Evolutionary conservation across 2,329 filamentous ascomycete species (phyloP).

Genomic region (Ophiosphaerella korrae): DNA sequence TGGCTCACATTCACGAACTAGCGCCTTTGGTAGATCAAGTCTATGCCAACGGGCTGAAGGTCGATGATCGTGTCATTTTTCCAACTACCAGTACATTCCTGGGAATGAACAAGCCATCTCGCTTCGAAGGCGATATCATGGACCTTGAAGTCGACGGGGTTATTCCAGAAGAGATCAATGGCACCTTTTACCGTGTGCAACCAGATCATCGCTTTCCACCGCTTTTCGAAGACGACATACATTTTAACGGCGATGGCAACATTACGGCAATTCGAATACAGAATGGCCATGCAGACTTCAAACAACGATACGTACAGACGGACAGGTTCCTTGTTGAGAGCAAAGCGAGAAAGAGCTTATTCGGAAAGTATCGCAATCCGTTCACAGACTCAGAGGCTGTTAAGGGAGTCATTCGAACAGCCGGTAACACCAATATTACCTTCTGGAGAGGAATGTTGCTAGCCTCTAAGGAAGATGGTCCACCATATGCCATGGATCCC

Average conservation of each 20-base stretch:
- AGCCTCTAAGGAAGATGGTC: slow-evolving; percentile 21
- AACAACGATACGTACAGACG: slow-evolving; percentile 48
- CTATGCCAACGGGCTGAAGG: too few species aligned
- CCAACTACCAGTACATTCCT: slow-evolving; percentile 8
- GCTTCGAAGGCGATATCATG: slow-evolving; percentile 18
- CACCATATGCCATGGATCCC: slow-evolving; percentile 19
- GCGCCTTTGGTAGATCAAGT: too few species aligned
- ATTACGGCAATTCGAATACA: slow-evolving; percentile 47
- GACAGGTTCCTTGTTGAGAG: slow-evolving; percentile 50
- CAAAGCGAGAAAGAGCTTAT: slow-evolving; percentile 39
- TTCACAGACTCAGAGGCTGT: slow-evolving; percentile 48
- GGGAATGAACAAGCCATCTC: slow-evolving; percentile 21
- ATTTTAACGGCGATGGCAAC: slow-evolving; percentile 50
- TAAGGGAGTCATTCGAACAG: slow-evolving; percentile 40
- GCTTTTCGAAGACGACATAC: slow-evolving; percentile 11
- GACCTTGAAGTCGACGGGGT: slow-evolving; percentile 13
- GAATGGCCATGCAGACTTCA: slow-evolving; percentile 42
- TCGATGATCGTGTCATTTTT: too few species aligned
- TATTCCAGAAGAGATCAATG: slow-evolving; percentile 19
- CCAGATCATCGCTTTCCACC: slow-evolving; percentile 30
- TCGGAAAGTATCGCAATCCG: slow-evolving; percentile 45
- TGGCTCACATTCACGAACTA: too few species aligned
- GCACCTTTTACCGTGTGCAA: slow-evolving; percentile 29
- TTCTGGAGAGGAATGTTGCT: slow-evolving; percentile 17
- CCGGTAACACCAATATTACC: slow-evolving; percentile 31